Conservation (phyloP, 176 grass and related monocot species). For the Canna indica region DNA sequence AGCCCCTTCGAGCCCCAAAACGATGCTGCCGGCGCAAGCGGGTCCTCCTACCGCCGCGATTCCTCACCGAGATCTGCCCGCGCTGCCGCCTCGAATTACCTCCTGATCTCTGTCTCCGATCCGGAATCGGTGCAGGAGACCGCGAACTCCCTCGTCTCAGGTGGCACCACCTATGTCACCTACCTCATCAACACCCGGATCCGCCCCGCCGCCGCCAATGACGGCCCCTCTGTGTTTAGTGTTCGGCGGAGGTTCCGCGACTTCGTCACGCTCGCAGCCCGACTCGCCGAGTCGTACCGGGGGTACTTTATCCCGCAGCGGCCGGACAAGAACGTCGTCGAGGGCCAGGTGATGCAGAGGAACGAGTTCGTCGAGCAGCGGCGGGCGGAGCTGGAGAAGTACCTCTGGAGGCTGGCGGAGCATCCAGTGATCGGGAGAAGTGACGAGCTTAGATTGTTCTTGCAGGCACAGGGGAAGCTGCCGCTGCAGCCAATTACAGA, state of each 20-base stretch:
- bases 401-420: slow-evolving; percentile 65
- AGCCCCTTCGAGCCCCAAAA: slow-evolving; percentile 38
- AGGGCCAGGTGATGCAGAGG: slow-evolving; percentile 92
- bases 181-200: slow-evolving; percentile 61
- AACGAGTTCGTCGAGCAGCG: slow-evolving; percentile 83
- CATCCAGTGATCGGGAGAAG: slow-evolving; percentile 66
- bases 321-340: slow-evolving; percentile 83
- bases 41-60: neutral
- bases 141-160: slow-evolving; percentile 42
- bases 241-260: slow-evolving; percentile 90
- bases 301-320: slow-evolving; percentile 75
- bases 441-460: slow-evolving; percentile 84
- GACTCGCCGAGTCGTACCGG: slow-evolving; percentile 66
- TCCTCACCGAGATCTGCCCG: slow-evolving; percentile 44
- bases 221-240: slow-evolving; percentile 23
- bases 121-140: slow-evolving; percentile 50
- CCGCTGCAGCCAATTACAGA: slow-evolving; percentile 64
- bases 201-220: slow-evolving; percentile 10
- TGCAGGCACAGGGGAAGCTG: slow-evolving; percentile 73
- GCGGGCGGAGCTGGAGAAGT: slow-evolving; percentile 56
- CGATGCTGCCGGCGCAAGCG: slow-evolving; percentile 10
- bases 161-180: slow-evolving; percentile 51
- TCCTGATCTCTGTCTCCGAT: slow-evolving; percentile 60
- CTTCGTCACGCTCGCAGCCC: slow-evolving; percentile 82
- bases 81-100: slow-evolving; percentile 41